Conservation (phyloP, 148 eudicot species). For the Diospyros lotus region DNA sequence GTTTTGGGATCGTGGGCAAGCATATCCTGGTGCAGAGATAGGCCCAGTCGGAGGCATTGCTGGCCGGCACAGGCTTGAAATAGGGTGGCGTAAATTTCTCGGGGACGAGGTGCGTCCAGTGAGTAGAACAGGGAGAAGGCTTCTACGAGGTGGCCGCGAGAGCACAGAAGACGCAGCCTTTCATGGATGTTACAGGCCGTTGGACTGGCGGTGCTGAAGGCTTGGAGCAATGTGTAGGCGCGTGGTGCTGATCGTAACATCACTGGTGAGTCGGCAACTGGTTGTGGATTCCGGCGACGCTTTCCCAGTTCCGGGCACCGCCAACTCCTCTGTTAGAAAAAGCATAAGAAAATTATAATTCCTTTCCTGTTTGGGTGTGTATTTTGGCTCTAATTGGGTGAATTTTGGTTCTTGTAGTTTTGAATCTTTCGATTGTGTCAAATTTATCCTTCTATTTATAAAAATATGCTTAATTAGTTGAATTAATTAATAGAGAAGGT, state of each 20-base stretch:
- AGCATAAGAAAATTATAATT: too few relatives aligned
- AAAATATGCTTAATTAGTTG: too few relatives aligned
- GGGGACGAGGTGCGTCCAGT: constrained; percentile 4
- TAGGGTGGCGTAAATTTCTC: constrained; percentile 14
- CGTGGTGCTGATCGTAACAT: constrained; percentile 3
- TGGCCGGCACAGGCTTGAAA: constrained; percentile 16
- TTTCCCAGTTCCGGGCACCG: too few relatives aligned
- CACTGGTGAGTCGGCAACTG: background rate
- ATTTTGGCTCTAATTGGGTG: too few relatives aligned
- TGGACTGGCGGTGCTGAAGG: background rate
- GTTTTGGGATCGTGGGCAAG: constrained; percentile 9
- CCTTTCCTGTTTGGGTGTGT: too few relatives aligned
- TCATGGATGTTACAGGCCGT: background rate
- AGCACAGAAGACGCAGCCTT: background rate
- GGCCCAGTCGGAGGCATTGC: constrained; percentile 6
- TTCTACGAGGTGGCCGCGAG: constrained; percentile 19
- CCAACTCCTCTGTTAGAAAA: too few relatives aligned
- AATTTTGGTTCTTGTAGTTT: too few relatives aligned
- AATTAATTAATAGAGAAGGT: too few relatives aligned
- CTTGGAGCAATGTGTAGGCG: constrained; percentile 4
- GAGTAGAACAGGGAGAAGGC: constrained; percentile 16
- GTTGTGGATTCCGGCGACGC: too few relatives aligned
- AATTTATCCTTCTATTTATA: too few relatives aligned
- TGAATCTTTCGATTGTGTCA: too few relatives aligned
- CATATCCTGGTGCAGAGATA: constrained; percentile 16